Evolutionary conservation across 768 basidiomycete genomes (phyloP).

Genomic region (Russula sp.): DNA sequence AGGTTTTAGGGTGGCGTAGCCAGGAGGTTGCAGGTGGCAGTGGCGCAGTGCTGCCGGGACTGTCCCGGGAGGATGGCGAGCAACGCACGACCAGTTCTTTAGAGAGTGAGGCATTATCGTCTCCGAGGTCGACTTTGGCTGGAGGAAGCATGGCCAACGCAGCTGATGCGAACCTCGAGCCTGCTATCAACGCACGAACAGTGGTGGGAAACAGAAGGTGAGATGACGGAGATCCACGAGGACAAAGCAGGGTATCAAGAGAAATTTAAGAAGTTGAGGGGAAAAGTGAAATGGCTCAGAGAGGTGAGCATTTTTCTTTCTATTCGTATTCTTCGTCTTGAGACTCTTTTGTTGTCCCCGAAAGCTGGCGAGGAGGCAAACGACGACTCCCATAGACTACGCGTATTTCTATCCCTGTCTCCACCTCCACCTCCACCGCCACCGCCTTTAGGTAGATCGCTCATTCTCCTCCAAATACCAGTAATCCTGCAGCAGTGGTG

Average conservation of each 20-base stretch:
- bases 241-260: conserved; percentile 56
- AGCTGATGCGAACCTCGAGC: neutral
- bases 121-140: neutral
- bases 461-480: conserved; percentile 15
- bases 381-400: neutral
- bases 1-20: neutral
- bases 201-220: conserved; percentile 36
- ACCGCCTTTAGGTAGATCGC: neutral
- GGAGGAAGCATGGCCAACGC: neutral
- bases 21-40: neutral
- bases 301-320: conserved; percentile 39
- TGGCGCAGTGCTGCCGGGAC: neutral
- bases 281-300: conserved; percentile 55
- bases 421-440: conserved; percentile 22
- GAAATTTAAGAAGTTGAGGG: conserved; percentile 56
- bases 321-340: neutral
- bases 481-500: conserved; percentile 28
- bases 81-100: conserved; percentile 17
- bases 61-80: conserved; percentile 28
- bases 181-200: conserved; percentile 35
- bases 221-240: conserved; percentile 30
- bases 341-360: neutral
- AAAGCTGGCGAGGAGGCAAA: conserved; percentile 13
- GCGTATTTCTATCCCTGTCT: conserved; percentile 9
- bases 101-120: conserved; percentile 1